Evolutionary conservation across 2,329 filamentous ascomycete species (phyloP), one percentile per base, ranked within the genome.

Genomic region (Colletotrichum sidae): DNA sequence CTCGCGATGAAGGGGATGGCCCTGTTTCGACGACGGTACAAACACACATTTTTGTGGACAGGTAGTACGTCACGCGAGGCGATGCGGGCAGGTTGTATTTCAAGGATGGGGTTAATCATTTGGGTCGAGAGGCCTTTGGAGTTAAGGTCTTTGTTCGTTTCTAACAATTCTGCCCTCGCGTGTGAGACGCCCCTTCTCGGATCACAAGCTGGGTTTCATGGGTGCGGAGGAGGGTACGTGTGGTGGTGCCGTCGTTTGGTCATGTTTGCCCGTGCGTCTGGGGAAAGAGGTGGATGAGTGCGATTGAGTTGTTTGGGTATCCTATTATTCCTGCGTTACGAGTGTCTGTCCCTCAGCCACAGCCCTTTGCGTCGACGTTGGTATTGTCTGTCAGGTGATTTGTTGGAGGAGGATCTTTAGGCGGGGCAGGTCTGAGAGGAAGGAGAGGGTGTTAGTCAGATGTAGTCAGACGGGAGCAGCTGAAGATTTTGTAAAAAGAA

Each of bases 381-480:
- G 25, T 25, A 25, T 25, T 25, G 25, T 25, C 25, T 25, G 25
- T 25, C 25, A 33, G 39, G 9, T 35, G 25, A 39, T 25, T 4
- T n/a, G 35, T 10, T 37, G 34, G 46, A 8, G 10, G 34, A 13
- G 6, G 39, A 15, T 10, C 4, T 54, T 66, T 73, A 77, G 67
- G 73, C 70, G 57, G 75, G 75, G 73, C 76, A 78, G 49, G 69
- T 72, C 76, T 78, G 61, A 25, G 35, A 46, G 46, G 51, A 45
- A 49, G 46, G 35, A 53, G 34, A 13, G 39, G 55, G 41, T 39
- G 54, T 58, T 33, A 58, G 49, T 39, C 13, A 39, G 13, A 49
- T 41, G 35, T 15, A 42, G 39, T 49, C 15, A 11, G 17, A 38
- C 38, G 13, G 33, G 41, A 55, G 51, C 50, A 15, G 60, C 4